Evolutionary conservation across 208 protist species (phyloP).

Genomic region (Trypanosomatidae sp.): DNA sequence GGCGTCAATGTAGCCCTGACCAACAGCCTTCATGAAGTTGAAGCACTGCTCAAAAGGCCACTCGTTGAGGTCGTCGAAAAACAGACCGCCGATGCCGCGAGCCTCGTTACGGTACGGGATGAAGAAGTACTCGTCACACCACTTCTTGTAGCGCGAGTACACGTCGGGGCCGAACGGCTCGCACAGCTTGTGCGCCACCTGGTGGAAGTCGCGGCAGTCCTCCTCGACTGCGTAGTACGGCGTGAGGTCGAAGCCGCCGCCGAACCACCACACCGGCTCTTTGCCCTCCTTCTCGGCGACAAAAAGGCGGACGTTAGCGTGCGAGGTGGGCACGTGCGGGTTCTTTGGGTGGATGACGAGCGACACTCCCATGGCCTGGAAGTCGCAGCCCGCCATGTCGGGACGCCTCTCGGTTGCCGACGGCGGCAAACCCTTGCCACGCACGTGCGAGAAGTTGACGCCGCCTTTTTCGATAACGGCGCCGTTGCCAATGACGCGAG

Average conservation of each 20-base stretch:
- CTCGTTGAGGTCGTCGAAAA: conserved; percentile 81
- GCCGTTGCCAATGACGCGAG: conserved; percentile 53
- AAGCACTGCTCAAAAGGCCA: conserved; percentile 58
- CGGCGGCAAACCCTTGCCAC: conserved; percentile 43
- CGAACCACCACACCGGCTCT: conserved; percentile 87
- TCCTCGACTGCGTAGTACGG: conserved; percentile 74
- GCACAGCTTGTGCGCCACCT: conserved; percentile 38
- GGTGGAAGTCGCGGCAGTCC: conserved; percentile 76
- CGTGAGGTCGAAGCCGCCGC: conserved; percentile 89
- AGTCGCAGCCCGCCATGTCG: conserved; percentile 41
- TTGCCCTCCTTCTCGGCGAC: conserved; percentile 42
- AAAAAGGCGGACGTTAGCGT: conserved; percentile 90
- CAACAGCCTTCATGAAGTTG: conserved; percentile 51
- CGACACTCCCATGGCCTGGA: conserved; percentile 82
- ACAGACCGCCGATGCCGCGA: conserved; percentile 84
- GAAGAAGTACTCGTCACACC: conserved; percentile 88
- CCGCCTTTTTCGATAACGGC: conserved; percentile 78
- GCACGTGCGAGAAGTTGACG: conserved; percentile 76
- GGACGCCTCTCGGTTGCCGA: conserved; percentile 34
- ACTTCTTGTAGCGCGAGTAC: conserved; percentile 73
- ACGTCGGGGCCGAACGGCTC: conserved; percentile 41
- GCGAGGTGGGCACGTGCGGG: conserved; percentile 81
- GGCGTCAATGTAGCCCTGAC: conserved; percentile 44
- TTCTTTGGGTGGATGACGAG: conserved; percentile 83
- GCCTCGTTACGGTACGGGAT: conserved; percentile 69